phyloP scores from a whole-genome alignment of 306 rosid species.

The Pterocarpus santalinus region DNA sequence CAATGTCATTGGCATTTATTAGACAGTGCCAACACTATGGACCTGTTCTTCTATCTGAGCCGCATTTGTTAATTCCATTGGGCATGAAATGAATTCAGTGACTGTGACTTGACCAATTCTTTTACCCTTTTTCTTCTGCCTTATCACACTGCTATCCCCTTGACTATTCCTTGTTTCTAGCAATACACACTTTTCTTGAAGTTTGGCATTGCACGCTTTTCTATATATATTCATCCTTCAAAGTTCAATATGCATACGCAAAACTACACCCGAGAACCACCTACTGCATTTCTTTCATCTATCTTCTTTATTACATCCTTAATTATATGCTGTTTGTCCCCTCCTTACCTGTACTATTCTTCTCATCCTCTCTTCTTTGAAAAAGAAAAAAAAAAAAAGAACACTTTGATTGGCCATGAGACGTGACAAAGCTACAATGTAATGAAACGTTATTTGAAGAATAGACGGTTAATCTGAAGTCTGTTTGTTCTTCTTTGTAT shows the following conservation, averaged over 20 bases:
- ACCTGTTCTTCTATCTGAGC: slow-evolving; percentile 42
- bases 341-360: slow-evolving; percentile 39
- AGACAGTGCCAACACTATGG: slow-evolving; percentile 75
- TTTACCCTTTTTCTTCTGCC: slow-evolving; percentile 51
- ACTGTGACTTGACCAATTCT: slow-evolving; percentile 67
- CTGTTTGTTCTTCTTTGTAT: too few relatives aligned
- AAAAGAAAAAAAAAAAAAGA: neutral
- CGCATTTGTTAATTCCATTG: slow-evolving; percentile 57
- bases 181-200: slow-evolving; percentile 48
- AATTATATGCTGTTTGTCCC: slow-evolving; percentile 64
- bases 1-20: slow-evolving; percentile 62
- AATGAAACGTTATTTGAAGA: neutral
- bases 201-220: slow-evolving; percentile 61
- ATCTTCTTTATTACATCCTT: slow-evolving; percentile 53
- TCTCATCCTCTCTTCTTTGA: slow-evolving; percentile 4
- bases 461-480: neutral
- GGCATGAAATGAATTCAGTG: slow-evolving; percentile 56
- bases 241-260: slow-evolving; percentile 28
- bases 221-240: slow-evolving; percentile 44
- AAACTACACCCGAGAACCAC: slow-evolving; percentile 32
- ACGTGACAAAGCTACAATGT: slow-evolving; percentile 14
- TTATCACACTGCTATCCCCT: slow-evolving; percentile 36
- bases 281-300: slow-evolving; percentile 56
- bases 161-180: slow-evolving; percentile 56
- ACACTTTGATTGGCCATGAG: slow-evolving; percentile 6